These are phyloP conservation scores for Schwanniomyces vanrijiae DNA, from an alignment of 805 yeast genomes.

Conservation along the genomic window DNA sequence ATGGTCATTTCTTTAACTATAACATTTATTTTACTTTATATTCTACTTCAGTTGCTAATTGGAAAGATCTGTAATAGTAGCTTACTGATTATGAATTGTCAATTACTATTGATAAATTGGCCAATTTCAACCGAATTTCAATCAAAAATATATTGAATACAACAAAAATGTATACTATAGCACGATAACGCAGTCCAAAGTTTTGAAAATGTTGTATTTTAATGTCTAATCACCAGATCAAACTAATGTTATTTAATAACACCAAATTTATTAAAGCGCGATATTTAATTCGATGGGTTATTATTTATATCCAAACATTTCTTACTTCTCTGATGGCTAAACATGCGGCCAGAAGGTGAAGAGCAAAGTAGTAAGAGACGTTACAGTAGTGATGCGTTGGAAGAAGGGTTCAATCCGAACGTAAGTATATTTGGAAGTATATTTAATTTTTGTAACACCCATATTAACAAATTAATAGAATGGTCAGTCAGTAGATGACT, in stretches of 20 bases:
- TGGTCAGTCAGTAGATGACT: slow-evolving; percentile 10
- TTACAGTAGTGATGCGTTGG: background rate
- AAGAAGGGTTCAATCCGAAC: background rate
- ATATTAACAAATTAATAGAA: slow-evolving; percentile 6
- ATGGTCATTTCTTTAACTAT: no score
- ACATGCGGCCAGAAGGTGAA: background rate
- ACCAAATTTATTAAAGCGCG: background rate
- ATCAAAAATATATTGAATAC: no score
- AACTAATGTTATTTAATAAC: background rate
- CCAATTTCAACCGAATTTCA: no score
- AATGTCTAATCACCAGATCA: background rate
- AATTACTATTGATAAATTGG: no score
- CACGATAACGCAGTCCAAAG: no score
- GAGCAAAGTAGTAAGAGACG: background rate
- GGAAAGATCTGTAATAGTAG: no score
- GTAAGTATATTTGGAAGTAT: slow-evolving; percentile 1
- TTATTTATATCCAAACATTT: background rate
- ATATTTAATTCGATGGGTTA: background rate
- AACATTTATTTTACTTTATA: no score
- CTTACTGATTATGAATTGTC: no score
- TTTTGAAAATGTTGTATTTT: no score
- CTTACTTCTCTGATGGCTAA: background rate
- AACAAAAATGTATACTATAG: no score
- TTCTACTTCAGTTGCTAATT: no score
- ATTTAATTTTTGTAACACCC: background rate